Conservation (phyloP, 2,329 filamentous ascomycete genomes). For the Penicillium nordicum region DNA sequence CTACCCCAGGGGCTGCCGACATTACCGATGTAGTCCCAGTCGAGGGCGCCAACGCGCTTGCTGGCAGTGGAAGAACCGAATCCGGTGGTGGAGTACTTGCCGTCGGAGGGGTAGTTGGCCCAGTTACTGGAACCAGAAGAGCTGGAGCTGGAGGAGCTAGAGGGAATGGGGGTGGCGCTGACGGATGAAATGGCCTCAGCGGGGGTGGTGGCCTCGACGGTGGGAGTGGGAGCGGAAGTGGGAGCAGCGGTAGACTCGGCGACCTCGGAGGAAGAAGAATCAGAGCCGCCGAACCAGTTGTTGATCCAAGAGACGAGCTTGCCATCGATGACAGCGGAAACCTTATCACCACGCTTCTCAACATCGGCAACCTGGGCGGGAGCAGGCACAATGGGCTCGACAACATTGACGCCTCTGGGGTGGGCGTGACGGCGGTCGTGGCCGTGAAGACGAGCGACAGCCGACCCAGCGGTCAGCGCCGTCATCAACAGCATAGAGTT, state of each 20-base stretch:
- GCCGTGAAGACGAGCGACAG: conserved; percentile 37
- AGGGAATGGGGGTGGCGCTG: conserved; percentile 1
- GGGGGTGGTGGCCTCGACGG: conserved; percentile 15
- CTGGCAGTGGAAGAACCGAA: conserved; percentile 31
- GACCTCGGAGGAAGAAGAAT: conserved; percentile 5
- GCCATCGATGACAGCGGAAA: conserved; percentile 35
- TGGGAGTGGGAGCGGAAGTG: conserved; percentile 15
- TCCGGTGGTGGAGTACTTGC: conserved; percentile 25
- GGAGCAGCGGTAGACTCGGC: conserved; percentile 11
- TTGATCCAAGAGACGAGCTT: conserved; percentile 36
- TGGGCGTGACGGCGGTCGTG: conserved; percentile 40
- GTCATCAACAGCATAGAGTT: conserved; percentile 36
- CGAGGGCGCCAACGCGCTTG: conserved; percentile 18
- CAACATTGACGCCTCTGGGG: conserved; percentile 10
- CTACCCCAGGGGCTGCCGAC: conserved; percentile 39
- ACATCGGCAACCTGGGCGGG: background rate
- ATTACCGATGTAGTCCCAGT: conserved; percentile 34
- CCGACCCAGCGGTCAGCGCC: conserved; percentile 37
- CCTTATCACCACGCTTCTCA: conserved; percentile 34
- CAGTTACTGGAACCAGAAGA: conserved; percentile 19
- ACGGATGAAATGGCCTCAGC: background rate
- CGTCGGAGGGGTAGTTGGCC: conserved; percentile 20
- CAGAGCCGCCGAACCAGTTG: conserved; percentile 30
- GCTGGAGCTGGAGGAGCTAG: conserved; percentile 12
- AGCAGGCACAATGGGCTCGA: conserved; percentile 1